Evolutionary conservation across 1,284 basidiomycete genomes (phyloP), one percentile per base, ranked within the genome.

Genomic region (Kalmanozyma brasiliensis): DNA sequence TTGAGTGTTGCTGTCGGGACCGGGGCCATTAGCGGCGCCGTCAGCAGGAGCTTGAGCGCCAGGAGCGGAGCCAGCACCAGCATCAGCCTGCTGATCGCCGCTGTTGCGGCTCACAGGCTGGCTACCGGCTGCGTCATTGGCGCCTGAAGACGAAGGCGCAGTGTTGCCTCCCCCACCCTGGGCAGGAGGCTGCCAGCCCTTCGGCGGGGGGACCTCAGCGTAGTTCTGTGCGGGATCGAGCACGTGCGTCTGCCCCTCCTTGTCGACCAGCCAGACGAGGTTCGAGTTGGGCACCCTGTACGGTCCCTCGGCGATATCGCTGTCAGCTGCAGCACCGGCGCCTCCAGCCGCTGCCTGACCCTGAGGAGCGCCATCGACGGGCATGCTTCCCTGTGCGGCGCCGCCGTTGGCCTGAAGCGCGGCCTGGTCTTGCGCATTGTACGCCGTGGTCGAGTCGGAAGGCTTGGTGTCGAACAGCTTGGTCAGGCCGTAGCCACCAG

Each of bases 401-500:
- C 35, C 66, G 1, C 55, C 49, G n/a, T 59, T 60, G 13, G 13
- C 56, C 44, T 55, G 49, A 1, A 60, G 8, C 1, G 66, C 60
- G 30, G 51, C 51, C 49, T 56, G 38, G 14, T 69, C 60, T n/a
- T 34, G 11, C 19, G 20, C 47, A 20, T 20, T 48, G 38, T 63
- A 63, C 1, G 29, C 43, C 13, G 55, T 58, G 16, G 35, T 45
- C 11, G 56, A 35, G 26, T 56, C 52, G 26, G 66, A 44, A n/a
- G 66, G 66, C 35, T 62, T 63, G 42, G 60, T 63, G 41, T 49
- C 51, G 17, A 69, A 44, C 16, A 60, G 10, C 26, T 58, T 69
- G 24, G 66, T 63, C 7, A 38, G 10, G 11, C 42, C 34, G 13
- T 24, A 51, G 20, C 58, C 64, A 8, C 10, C 23, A 8, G 1